phyloP scores from a whole-genome alignment of 768 basidiomycete genomes.

The Asterophora parasitica region DNA sequence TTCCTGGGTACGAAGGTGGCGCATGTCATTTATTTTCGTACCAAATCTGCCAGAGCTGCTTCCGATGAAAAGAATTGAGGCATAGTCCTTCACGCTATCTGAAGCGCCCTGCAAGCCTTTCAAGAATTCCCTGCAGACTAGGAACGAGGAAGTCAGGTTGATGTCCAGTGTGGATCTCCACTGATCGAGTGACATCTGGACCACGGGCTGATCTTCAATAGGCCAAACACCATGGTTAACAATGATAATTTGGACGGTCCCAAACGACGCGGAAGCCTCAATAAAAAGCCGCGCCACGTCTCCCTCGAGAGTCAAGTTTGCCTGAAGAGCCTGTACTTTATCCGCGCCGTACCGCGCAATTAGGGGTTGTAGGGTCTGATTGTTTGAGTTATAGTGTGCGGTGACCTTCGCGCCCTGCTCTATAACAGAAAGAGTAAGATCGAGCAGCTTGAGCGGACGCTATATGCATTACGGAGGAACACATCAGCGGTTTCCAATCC shows the following conservation, averaged over 20 bases:
- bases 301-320: slow-evolving; percentile 54
- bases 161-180: slow-evolving; percentile 59
- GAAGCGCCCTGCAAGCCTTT: slow-evolving; percentile 35
- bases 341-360: slow-evolving; percentile 29
- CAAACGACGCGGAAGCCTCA: slow-evolving; percentile 33
- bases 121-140: slow-evolving; percentile 62
- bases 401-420: slow-evolving; percentile 70
- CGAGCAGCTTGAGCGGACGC: not conserved
- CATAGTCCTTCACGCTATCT: slow-evolving; percentile 45
- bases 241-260: slow-evolving; percentile 51
- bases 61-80: slow-evolving; percentile 61
- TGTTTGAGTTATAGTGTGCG: slow-evolving; percentile 63
- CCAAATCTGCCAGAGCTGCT: slow-evolving; percentile 72
- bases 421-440: slow-evolving; percentile 21
- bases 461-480: slow-evolving; percentile 44
- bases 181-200: slow-evolving; percentile 53
- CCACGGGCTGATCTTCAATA: slow-evolving; percentile 41
- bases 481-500: slow-evolving; percentile 56
- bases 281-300: slow-evolving; percentile 50
- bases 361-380: slow-evolving; percentile 36
- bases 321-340: slow-evolving; percentile 39
- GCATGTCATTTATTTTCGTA: slow-evolving; percentile 9
- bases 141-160: slow-evolving; percentile 65
- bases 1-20: not conserved
- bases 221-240: slow-evolving; percentile 61